Conservation (phyloP, 2,329 filamentous ascomycete species). For the Purpureocillium lavendulum region DNA sequence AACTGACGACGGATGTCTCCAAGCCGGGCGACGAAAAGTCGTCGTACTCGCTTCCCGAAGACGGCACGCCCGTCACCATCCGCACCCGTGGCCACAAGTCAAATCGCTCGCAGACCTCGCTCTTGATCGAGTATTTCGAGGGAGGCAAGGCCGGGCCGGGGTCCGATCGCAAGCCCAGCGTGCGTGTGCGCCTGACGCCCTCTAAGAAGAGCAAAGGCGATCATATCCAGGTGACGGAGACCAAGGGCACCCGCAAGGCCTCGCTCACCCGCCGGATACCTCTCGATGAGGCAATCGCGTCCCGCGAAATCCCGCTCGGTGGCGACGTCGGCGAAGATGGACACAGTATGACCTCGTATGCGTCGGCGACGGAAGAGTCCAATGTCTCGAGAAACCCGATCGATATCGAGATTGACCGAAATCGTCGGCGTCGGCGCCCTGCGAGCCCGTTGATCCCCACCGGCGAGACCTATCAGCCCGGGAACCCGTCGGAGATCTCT, state of each 20-base stretch:
- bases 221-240: slow-evolving; percentile 81
- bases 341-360: slow-evolving; percentile 63
- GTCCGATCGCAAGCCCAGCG: slow-evolving; percentile 68
- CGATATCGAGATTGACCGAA: slow-evolving; percentile 77
- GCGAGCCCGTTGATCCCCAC: slow-evolving; percentile 61
- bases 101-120: slow-evolving; percentile 71
- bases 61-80: slow-evolving; percentile 89
- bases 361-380: slow-evolving; percentile 71
- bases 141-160: slow-evolving; percentile 55
- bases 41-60: slow-evolving; percentile 72
- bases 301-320: slow-evolving; percentile 34
- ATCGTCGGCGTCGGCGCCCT: slow-evolving; percentile 47
- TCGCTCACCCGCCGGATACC: slow-evolving; percentile 49
- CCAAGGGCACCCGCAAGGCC: slow-evolving; percentile 62
- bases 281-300: slow-evolving; percentile 27
- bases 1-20: slow-evolving; percentile 57
- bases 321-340: slow-evolving; percentile 50
- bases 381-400: slow-evolving; percentile 70
- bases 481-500: slow-evolving; percentile 78
- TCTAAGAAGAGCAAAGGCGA: slow-evolving; percentile 62
- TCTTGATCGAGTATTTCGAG: slow-evolving; percentile 94
- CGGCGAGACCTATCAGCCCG: slow-evolving; percentile 51
- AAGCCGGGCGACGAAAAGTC: slow-evolving; percentile 61
- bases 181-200: slow-evolving; percentile 71
- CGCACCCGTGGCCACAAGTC: slow-evolving; percentile 58